These are phyloP conservation scores for Crotalaria pallida DNA, from an alignment of 306 rosid genomes.

Conservation along the genomic window DNA sequence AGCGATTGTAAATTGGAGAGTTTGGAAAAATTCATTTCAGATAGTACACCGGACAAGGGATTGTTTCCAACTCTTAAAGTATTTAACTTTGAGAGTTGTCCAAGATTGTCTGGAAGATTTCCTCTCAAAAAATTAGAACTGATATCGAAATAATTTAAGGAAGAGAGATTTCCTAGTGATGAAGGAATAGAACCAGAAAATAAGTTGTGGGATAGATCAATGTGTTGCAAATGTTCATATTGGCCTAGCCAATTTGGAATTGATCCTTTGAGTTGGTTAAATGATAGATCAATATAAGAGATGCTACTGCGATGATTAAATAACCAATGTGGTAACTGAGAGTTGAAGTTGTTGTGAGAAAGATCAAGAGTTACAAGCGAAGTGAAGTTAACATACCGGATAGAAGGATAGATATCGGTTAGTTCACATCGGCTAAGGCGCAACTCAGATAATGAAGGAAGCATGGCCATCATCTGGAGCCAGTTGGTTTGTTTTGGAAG, in stretches of 20 bases:
- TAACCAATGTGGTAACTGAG: neutral
- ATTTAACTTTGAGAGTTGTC: too few species aligned
- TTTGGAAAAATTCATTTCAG: neutral
- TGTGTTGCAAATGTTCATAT: neutral
- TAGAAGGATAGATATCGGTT: neutral
- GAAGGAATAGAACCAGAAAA: neutral
- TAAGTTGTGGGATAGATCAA: neutral
- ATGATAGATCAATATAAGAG: neutral
- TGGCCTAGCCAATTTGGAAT: neutral
- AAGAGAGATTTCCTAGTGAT: neutral
- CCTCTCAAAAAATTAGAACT: neutral
- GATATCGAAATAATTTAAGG: neutral
- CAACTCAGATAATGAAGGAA: neutral
- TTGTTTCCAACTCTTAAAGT: too few species aligned
- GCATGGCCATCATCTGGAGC: neutral
- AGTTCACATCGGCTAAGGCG: neutral
- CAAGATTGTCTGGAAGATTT: neutral
- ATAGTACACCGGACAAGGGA: neutral
- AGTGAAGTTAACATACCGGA: neutral
- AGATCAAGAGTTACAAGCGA: conserved; percentile 1
- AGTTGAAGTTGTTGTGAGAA: neutral
- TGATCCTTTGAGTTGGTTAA: neutral
- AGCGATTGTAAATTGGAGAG: neutral
- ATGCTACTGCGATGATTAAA: neutral
- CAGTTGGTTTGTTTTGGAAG: neutral